These are phyloP conservation scores for Rhazya stricta DNA, from an alignment of 257 asterid genomes.

Conservation along the genomic window DNA sequence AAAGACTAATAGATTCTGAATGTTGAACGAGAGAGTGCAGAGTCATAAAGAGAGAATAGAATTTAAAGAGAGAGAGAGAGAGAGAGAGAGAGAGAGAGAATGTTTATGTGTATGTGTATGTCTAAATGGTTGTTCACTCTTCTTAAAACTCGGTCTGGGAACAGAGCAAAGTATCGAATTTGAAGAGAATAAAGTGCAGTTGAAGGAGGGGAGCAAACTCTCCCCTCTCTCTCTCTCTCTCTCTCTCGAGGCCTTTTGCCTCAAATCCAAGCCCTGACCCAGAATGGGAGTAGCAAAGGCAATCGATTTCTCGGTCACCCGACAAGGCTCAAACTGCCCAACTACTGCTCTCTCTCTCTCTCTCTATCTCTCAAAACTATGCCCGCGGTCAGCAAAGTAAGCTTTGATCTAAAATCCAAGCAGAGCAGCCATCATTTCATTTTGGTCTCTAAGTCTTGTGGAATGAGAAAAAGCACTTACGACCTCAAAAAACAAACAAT, in stretches of 20 bases:
- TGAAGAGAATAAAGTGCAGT: slow-evolving; percentile 82
- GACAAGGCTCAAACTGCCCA: slow-evolving; percentile 31
- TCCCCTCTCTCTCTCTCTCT: slow-evolving; percentile 1
- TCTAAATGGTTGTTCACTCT: slow-evolving; percentile 22
- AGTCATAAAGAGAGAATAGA: slow-evolving; percentile 9
- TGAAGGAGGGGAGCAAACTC: slow-evolving; percentile 26
- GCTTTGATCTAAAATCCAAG: slow-evolving; percentile 28
- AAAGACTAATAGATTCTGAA: slow-evolving; percentile 20
- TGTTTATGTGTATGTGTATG: not conserved
- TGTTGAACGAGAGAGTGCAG: slow-evolving; percentile 21
- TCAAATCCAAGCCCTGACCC: slow-evolving; percentile 35
- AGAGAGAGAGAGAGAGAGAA: slow-evolving; percentile 17
- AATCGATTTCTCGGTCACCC: slow-evolving; percentile 22
- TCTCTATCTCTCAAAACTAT: slow-evolving; percentile 10
- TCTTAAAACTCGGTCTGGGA: slow-evolving; percentile 52
- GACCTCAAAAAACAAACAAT: not conserved
- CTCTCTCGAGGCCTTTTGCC: slow-evolving; percentile 33
- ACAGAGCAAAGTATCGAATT: slow-evolving; percentile 70
- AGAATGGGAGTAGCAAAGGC: slow-evolving; percentile 23
- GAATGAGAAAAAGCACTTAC: not conserved
- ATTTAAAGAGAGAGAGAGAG: slow-evolving; percentile 10
- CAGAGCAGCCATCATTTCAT: slow-evolving; percentile 21
- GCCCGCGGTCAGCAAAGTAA: slow-evolving; percentile 42
- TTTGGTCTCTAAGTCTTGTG: slow-evolving; percentile 1
- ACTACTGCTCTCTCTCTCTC: slow-evolving; percentile 13